These are phyloP conservation scores for Ichthyophthirius multifiliis DNA, from an alignment of 169 alveolate genomes.

Conservation along the genomic window DNA sequence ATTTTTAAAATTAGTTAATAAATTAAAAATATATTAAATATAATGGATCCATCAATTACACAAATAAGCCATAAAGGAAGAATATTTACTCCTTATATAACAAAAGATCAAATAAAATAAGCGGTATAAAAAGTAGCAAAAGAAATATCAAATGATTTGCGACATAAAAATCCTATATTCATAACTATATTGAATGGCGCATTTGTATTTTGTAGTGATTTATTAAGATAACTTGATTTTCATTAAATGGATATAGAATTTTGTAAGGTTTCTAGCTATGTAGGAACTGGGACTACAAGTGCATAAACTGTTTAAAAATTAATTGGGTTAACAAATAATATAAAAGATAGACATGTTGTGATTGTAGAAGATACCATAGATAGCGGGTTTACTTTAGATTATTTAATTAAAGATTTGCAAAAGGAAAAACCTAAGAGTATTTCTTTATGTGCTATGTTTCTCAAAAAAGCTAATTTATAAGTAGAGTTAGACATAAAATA, in stretches of 20 bases:
- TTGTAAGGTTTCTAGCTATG: slow-evolving; percentile 30
- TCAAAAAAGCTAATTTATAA: slow-evolving; percentile 3
- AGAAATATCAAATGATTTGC: slow-evolving; percentile 18
- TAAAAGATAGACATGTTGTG: slow-evolving; percentile 14
- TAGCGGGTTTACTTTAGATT: slow-evolving; percentile 14
- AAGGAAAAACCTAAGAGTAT: neutral
- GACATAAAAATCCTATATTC: slow-evolving; percentile 32
- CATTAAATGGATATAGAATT: slow-evolving; percentile 12
- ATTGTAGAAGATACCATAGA: slow-evolving; percentile 30
- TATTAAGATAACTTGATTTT: slow-evolving; percentile 25
- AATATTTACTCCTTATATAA: too few relatives aligned
- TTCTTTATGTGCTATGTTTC: neutral
- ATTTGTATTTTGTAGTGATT: slow-evolving; percentile 32
- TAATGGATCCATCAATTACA: too few relatives aligned
- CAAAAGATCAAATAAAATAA: neutral
- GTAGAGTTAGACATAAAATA: neutral
- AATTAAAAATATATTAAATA: too few relatives aligned
- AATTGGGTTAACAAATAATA: slow-evolving; percentile 6
- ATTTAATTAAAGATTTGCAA: neutral
- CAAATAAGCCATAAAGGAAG: too few relatives aligned
- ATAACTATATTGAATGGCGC: slow-evolving; percentile 47
- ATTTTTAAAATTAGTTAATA: too few relatives aligned
- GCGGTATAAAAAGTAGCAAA: slow-evolving; percentile 11
- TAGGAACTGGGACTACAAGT: slow-evolving; percentile 4
- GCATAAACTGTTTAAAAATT: slow-evolving; percentile 8